Base-by-base conservation (phyloP, 108 stramenopile genomes). In the Fragilaria crotonensis region DNA sequence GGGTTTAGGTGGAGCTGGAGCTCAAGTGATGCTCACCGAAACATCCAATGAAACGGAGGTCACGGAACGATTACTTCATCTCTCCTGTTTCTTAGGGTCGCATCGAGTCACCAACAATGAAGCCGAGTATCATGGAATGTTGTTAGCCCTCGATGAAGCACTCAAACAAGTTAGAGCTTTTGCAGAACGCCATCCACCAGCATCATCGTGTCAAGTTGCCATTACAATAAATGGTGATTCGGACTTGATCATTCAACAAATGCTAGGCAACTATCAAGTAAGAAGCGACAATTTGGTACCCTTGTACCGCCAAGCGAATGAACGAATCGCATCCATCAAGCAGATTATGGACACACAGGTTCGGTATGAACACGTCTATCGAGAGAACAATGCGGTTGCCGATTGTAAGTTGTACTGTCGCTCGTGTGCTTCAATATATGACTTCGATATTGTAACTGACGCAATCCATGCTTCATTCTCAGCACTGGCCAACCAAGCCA, bases 1-100 rank as follows among this genome's bases (percentile, higher is more conserved):
- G 25, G 90, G 90, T n/a, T 32, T 80, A 25, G 87, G 87, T 26
- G 90, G 90, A 36, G 52, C 84, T 1, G 90, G 90, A 7, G 75
- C 84, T 30, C 57, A 73, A 17, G 57, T 93, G 0, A 36, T 60
- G 19, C 31, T 60, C 5, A 33, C 33, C n/a, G 33, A 48, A 5
- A 57, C 48, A 5, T 45, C 45, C 29, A 11, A 50, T 17, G 26
- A 48, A n/a, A 49, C 9, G n/a, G 33, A 33, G 44, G 20, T 18
- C 14, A 30, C 33, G 21, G 21, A 33, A 28, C 36, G 23, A 60
- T 0, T 0, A 29, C 17, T 28, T 48, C 33, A 63, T n/a, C 32
- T 79, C 18, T 72, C 79, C n/a, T 27, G 67, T 41, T 89, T 56
- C 59, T 63, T 82, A 19, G 80, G 81, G 30, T n/a, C n/a, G n/a